Base-by-base conservation (phyloP, 768 basidiomycete genomes). In the Rhodotorula diobovata region DNA sequence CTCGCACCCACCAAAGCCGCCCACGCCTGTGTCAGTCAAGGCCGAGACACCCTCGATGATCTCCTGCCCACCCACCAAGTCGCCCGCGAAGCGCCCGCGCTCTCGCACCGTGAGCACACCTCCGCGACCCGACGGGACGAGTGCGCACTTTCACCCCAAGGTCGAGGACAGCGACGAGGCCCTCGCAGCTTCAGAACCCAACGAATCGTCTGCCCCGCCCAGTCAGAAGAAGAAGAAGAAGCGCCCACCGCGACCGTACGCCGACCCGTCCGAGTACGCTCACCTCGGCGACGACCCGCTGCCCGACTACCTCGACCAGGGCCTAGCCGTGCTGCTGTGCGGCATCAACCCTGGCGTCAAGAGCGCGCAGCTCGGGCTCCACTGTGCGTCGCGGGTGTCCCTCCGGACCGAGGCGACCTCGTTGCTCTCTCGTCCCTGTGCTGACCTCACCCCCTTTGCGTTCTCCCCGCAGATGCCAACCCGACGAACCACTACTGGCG, bases 401-500 rank as follows among this genome's bases (percentile, higher is more conserved):
- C 37, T 35, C 12, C n/a, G n/a, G n/a, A n/a, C n/a, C n/a, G n/a
- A n/a, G n/a, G 8, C 55, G 35, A 1, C 21, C 20, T 18, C 18
- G 16, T 32, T 20, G 1, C 20, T 20, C 45, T 28, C 28, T 25
- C 25, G 28, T 8, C 28, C 12, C 28, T 25, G 28, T 12, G 28
- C 25, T 7, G 10, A n/a, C 25, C 51, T 45, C 12, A 8, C 20
- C 37, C n/a, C n/a, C n/a, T n/a, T 0, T 28, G 23, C 23, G 23
- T 9, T 21, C 8, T 25, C 37, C 10, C 18, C n/a, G 18, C 60
- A 73, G 72, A 74, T 34, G 72, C 72, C n/a, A 59, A 50, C 28
- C 68, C 72, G 28, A 74, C 72, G 32, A 74, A 74, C n/a, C 68
- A 70, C 34, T 74, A 58, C 46, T 74, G 67, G 67, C 59, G 59